phyloP scores from a whole-genome alignment of 2,329 filamentous ascomycete genomes.

The Aureobasidium sp. region DNA sequence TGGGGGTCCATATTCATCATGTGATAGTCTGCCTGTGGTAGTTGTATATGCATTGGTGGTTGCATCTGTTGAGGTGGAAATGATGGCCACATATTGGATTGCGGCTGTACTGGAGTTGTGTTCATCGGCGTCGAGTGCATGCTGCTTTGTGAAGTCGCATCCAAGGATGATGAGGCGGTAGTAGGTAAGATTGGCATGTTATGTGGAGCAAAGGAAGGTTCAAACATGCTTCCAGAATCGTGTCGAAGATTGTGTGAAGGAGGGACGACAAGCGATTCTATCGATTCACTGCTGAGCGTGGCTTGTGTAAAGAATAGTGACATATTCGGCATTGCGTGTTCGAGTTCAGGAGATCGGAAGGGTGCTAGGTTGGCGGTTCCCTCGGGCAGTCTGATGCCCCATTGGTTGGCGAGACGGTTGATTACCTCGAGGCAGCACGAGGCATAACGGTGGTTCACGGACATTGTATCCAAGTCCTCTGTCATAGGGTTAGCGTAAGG shows the following conservation, averaged over 20 bases:
- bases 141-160: background rate
- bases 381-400: conserved; percentile 39
- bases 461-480: conserved; percentile 36
- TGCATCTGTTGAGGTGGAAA: conserved; percentile 9
- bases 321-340: conserved; percentile 10
- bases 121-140: conserved; percentile 10
- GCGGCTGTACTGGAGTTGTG: background rate
- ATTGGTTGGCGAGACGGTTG: conserved; percentile 35
- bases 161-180: background rate
- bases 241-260: background rate
- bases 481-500: background rate
- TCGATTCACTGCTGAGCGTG: conserved; percentile 13
- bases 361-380: conserved; percentile 20
- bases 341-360: conserved; percentile 2
- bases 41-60: background rate
- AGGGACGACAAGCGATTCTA: background rate
- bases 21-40: background rate
- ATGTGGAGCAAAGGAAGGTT: conserved; percentile 14
- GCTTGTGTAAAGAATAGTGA: conserved; percentile 14
- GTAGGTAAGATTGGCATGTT: conserved; percentile 8
- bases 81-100: conserved; percentile 1
- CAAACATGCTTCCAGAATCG: conserved; percentile 14
- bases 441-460: conserved; percentile 39
- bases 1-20: conserved; percentile 9
- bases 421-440: conserved; percentile 39